Evolutionary conservation across 192 early-diverging fungal genomes (phyloP).

Genomic region (Coemansia sp.): DNA sequence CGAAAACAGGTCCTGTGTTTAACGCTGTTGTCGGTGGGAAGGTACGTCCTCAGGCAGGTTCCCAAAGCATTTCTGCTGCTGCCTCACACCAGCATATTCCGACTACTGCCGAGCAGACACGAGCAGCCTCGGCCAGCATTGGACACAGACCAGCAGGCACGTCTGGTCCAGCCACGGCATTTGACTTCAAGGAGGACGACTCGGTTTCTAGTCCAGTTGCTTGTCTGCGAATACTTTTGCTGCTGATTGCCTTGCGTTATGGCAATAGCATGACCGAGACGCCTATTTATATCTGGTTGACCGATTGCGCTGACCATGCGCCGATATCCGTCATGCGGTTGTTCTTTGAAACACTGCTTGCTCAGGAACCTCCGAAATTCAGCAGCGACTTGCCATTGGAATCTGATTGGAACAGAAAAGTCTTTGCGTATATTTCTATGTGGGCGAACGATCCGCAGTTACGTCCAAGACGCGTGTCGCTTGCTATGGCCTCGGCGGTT

Average conservation of each 20-base stretch:
- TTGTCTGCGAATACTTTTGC: constrained; percentile 31
- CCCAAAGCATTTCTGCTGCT: not conserved
- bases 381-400: constrained; percentile 31
- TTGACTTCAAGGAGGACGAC: not conserved
- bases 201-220: constrained; percentile 26
- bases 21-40: constrained; percentile 46
- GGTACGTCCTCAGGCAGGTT: constrained; percentile 15
- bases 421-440: constrained; percentile 12
- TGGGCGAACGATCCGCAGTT: constrained; percentile 27
- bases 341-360: constrained; percentile 29
- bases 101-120: constrained; percentile 14
- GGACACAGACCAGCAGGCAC: not conserved
- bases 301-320: constrained; percentile 34
- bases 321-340: constrained; percentile 14
- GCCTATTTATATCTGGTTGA: constrained; percentile 50
- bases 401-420: constrained; percentile 35
- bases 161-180: not conserved
- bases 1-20: constrained; percentile 28
- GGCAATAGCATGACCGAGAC: constrained; percentile 38
- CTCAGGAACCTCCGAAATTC: constrained; percentile 18
- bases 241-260: constrained; percentile 42
- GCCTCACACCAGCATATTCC: constrained; percentile 8
- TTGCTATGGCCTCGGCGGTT: constrained; percentile 1
- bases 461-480: constrained; percentile 8
- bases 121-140: not conserved